Conservation (phyloP, 2,329 filamentous ascomycete species). For the Penicillium sp. region DNA sequence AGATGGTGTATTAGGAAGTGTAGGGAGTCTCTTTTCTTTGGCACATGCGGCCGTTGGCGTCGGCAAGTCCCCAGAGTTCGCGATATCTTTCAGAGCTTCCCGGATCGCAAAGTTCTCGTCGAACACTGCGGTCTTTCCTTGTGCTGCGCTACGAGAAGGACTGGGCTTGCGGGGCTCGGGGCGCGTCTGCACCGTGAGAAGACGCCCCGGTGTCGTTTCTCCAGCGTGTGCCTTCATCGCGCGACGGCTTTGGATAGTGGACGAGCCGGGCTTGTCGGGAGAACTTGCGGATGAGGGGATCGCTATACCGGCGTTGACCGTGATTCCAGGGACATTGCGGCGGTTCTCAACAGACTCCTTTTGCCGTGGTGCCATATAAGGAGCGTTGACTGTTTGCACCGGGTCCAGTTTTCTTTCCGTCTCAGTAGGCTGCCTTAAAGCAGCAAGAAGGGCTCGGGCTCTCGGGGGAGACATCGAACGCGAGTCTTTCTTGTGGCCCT, state of each 20-base stretch:
- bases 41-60: conserved; percentile 31
- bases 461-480: conserved; percentile 41
- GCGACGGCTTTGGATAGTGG: conserved; percentile 42
- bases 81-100: conserved; percentile 10
- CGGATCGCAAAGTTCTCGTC: conserved; percentile 17
- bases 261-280: conserved; percentile 8
- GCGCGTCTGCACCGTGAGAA: conserved; percentile 31
- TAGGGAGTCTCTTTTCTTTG: conserved; percentile 44
- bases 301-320: conserved; percentile 7
- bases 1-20: conserved; percentile 48
- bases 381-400: conserved; percentile 8
- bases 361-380: conserved; percentile 1
- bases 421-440: conserved; percentile 37
- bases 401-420: conserved; percentile 12
- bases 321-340: conserved; percentile 19
- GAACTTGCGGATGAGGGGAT: conserved; percentile 9
- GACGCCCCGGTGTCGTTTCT: conserved; percentile 28
- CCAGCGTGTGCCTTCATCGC: conserved; percentile 32
- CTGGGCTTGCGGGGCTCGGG: conserved; percentile 12
- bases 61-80: conserved; percentile 19
- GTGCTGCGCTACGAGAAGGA: conserved; percentile 9
- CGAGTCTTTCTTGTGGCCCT: conserved; percentile 26
- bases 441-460: conserved; percentile 38
- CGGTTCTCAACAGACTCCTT: conserved; percentile 8
- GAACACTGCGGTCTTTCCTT: conserved; percentile 5